Evolutionary conservation across 306 rosid genomes (phyloP).

Genomic region (Pterocarpus macrocarpus): DNA sequence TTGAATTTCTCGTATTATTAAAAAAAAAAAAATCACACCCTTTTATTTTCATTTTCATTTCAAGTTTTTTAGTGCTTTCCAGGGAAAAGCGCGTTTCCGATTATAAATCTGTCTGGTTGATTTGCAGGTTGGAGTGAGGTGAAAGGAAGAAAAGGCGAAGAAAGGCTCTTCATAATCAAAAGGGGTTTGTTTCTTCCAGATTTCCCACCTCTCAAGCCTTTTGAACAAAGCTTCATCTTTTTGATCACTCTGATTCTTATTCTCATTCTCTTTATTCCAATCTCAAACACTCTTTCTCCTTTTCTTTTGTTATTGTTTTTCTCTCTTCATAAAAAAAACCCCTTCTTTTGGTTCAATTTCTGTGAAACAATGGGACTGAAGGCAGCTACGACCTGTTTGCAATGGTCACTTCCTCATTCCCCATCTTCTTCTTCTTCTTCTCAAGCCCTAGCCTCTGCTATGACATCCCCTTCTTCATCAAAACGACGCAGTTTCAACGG

Average conservation of each 20-base stretch:
- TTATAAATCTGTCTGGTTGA: conserved; percentile 20
- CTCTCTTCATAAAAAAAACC: background rate
- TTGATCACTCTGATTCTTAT: background rate
- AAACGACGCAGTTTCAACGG: conserved; percentile 54
- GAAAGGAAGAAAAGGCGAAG: conserved; percentile 27
- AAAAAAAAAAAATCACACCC: background rate
- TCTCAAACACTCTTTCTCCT: background rate
- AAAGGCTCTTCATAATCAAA: background rate
- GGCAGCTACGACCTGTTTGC: conserved; percentile 67
- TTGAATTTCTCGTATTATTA: background rate
- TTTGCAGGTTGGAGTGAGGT: conserved; percentile 46
- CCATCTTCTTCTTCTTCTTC: conserved; percentile 59
- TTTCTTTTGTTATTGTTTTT: background rate
- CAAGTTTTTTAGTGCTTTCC: background rate
- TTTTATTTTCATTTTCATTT: background rate
- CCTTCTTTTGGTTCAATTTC: background rate
- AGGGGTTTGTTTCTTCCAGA: background rate
- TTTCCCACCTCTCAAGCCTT: conserved; percentile 15
- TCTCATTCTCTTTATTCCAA: background rate
- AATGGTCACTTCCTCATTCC: conserved; percentile 72
- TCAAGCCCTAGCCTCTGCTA: conserved; percentile 65
- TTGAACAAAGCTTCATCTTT: conserved; percentile 34
- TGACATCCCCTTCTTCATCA: conserved; percentile 61
- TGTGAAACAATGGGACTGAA: conserved; percentile 55
- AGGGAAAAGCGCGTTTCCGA: background rate